Evolutionary conservation across 1,284 basidiomycete species (phyloP).

Genomic region (Hemileccinum hortonii): DNA sequence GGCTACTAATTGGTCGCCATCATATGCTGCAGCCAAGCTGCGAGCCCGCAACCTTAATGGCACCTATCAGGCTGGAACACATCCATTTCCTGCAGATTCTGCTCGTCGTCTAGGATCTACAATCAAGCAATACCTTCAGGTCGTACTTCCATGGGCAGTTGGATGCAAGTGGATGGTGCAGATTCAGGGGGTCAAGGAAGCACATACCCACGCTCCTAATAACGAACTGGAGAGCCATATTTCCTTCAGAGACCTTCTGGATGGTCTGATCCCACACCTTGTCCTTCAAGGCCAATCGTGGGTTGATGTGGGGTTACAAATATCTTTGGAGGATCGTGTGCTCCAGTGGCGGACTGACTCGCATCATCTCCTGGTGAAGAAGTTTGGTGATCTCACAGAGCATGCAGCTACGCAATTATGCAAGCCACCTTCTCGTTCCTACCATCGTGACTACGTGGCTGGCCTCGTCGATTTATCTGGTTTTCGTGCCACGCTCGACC

Average conservation of each 20-base stretch:
- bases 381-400: neutral
- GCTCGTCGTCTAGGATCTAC: neutral
- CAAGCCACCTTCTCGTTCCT: neutral
- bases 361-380: constrained; percentile 3
- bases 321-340: constrained; percentile 1
- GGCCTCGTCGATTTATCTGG: constrained; percentile 4
- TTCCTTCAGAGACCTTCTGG: neutral
- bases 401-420: neutral
- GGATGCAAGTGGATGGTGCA: constrained; percentile 12
- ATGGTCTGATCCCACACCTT: neutral
- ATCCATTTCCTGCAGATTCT: constrained; percentile 4
- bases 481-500: constrained; percentile 2
- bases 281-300: constrained; percentile 5
- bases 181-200: constrained; percentile 13
- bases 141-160: neutral
- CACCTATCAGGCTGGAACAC: constrained; percentile 6
- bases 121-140: neutral
- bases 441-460: constrained; percentile 5
- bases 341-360: constrained; percentile 10
- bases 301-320: constrained; percentile 7
- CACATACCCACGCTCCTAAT: neutral
- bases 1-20: constrained; percentile 10
- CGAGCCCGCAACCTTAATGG: constrained; percentile 6
- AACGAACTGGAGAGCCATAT: neutral
- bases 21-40: constrained; percentile 5